phyloP scores from a whole-genome alignment of 2,329 filamentous ascomycete genomes.

The Hymenoscyphus repandus region DNA sequence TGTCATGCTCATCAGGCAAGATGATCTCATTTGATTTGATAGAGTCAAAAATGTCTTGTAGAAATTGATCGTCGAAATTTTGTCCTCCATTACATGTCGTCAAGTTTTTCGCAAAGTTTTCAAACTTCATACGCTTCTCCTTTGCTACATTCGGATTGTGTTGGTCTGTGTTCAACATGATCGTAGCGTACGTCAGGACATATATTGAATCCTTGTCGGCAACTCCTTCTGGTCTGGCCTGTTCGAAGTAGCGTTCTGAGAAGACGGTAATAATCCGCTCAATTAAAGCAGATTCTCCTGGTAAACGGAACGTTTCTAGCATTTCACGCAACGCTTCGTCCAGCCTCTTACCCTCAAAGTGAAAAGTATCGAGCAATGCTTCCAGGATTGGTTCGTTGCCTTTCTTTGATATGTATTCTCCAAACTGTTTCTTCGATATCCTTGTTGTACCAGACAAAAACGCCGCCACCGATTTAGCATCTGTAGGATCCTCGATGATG shows the following conservation, averaged over 20 bases:
- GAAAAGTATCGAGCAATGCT: slow-evolving; percentile 80
- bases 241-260: slow-evolving; percentile 74
- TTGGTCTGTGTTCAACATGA: slow-evolving; percentile 95
- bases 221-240: slow-evolving; percentile 65
- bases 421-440: slow-evolving; percentile 83
- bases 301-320: slow-evolving; percentile 88
- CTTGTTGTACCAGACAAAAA: slow-evolving; percentile 86
- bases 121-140: slow-evolving; percentile 75
- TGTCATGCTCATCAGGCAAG: slow-evolving; percentile 93
- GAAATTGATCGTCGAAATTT: slow-evolving; percentile 78
- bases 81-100: slow-evolving; percentile 81
- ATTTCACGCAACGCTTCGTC: slow-evolving; percentile 85
- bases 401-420: slow-evolving; percentile 89
- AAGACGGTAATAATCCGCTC: slow-evolving; percentile 88
- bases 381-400: slow-evolving; percentile 80
- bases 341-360: slow-evolving; percentile 80
- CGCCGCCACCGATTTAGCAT: slow-evolving; percentile 73
- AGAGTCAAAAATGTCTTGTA: slow-evolving; percentile 82
- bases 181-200: slow-evolving; percentile 90
- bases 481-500: slow-evolving; percentile 70
- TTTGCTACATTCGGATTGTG: slow-evolving; percentile 86
- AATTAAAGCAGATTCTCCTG: slow-evolving; percentile 88
- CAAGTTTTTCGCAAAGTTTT: slow-evolving; percentile 83
- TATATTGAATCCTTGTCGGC: slow-evolving; percentile 84
- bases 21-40: slow-evolving; percentile 96